phyloP scores from a whole-genome alignment of 495 filamentous ascomycete genomes.

The Penicillium macrosclerotiorum region DNA sequence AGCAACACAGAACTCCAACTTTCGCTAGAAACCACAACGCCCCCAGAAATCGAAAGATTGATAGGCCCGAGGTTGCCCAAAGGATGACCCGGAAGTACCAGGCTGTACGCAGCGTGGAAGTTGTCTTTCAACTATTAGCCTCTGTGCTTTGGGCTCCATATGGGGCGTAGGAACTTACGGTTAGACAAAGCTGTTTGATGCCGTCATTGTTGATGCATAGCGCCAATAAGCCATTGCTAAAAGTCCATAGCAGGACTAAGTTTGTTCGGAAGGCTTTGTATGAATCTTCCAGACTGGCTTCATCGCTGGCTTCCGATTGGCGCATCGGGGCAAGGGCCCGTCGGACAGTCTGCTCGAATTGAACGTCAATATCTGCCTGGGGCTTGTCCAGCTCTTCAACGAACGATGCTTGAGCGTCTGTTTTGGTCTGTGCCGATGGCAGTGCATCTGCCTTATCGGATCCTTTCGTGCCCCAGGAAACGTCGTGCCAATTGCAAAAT shows the following conservation, averaged over 20 bases:
- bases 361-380: constrained; percentile 88
- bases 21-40: constrained; percentile 81
- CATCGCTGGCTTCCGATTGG: constrained; percentile 53
- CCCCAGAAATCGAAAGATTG: constrained; percentile 74
- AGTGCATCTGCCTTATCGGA: constrained; percentile 2
- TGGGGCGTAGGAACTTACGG: constrained; percentile 56
- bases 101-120: constrained; percentile 60
- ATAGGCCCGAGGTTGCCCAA: constrained; percentile 73
- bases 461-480: constrained; percentile 4
- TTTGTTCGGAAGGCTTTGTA: constrained; percentile 94
- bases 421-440: neutral
- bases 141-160: neutral
- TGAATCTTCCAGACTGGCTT: constrained; percentile 80
- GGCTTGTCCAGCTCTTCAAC: constrained; percentile 88
- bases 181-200: constrained; percentile 69
- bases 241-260: constrained; percentile 80
- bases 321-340: constrained; percentile 71
- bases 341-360: constrained; percentile 88
- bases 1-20: constrained; percentile 82
- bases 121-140: constrained; percentile 8
- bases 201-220: constrained; percentile 79
- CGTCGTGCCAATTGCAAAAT: constrained; percentile 92
- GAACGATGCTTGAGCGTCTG: constrained; percentile 74
- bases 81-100: constrained; percentile 80
- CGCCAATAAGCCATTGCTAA: constrained; percentile 76